A percentile compares a stretch with the other conserved stretches of the same genome.
Conservation (phyloP, 106 monocot species). For the Chionographis japonica region DNA sequence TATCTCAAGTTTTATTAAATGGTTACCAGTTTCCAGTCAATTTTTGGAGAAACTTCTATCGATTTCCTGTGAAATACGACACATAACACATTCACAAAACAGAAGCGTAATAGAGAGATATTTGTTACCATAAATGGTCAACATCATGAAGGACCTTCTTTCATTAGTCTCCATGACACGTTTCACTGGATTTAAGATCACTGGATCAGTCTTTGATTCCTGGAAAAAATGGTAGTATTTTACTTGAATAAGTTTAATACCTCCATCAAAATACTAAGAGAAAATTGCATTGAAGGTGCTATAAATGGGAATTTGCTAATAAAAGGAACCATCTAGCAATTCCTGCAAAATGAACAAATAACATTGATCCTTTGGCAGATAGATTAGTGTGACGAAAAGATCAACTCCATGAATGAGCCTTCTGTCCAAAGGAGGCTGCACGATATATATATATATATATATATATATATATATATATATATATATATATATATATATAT, state of each 20-base stretch:
- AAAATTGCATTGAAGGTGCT: too few relatives aligned
- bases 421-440: too few relatives aligned
- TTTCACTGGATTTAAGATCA: constrained; percentile 30
- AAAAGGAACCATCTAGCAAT: too few relatives aligned
- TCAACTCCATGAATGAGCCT: too few relatives aligned
- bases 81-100: constrained; percentile 2
- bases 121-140: neutral
- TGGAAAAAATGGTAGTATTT: constrained; percentile 5
- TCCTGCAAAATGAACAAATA: too few relatives aligned
- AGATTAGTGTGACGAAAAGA: too few relatives aligned
- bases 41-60: constrained; percentile 17
- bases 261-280: neutral
- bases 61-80: constrained; percentile 44
- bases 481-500: too few relatives aligned
- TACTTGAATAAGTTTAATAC: neutral
- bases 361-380: too few relatives aligned
- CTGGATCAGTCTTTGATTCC: constrained; percentile 35
- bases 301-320: too few relatives aligned
- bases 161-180: constrained; percentile 19
- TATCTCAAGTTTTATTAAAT: neutral
- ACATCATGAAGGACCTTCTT: constrained; percentile 29
- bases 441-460: too few relatives aligned
- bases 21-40: constrained; percentile 31
- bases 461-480: too few relatives aligned
- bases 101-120: neutral